Base-by-base conservation (phyloP, 192 early-diverging fungal species). In the Dissophora ornata region DNA sequence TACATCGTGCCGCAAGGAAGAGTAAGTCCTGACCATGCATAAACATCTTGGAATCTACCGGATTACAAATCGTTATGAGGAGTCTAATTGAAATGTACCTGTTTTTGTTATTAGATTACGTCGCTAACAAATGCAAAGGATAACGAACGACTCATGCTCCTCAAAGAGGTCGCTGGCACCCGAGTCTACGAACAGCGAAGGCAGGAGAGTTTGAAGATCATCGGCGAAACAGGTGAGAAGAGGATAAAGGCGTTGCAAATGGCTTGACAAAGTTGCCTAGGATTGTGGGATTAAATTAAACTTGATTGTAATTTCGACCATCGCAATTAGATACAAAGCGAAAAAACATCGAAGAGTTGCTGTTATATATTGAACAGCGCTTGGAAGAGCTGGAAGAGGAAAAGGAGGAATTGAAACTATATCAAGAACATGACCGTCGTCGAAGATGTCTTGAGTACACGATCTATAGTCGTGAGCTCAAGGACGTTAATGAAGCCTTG, bases 131-230 rank as follows among this genome's bases (percentile, higher is more conserved):
- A 96, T 55, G 95, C 95, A 1, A 96, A 97, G 71, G 97, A 99
- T 64, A 63, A 75, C 24, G 97, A 97, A 80, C 83, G 97, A 6
- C 75, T 99, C 56, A 85, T 92, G 34, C 62, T 99, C 44, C 86
- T 99, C 16, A 99, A 98, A 69, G 96, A 98, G 58, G 96, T 99
- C n/a, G 97, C 97, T 5, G 97, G 97, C 25, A 99, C 97, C 8
- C 84, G 90, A 29, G 93, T 98, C 10, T 99, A 99, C 70, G 97
- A 99, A 85, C 87, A 94, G 59, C 85, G 95, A 8, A 86, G 97
- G 56, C 78, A 88, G 40, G 95, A 93, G 80, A 95, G 93, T 85
- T 83, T 94, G 57, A 96, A 95, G 79, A 90, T 97, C 49, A 92
- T 99, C 83, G 89, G 92, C 22, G 96, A 98, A 53, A 97, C 95